A percentile compares a stretch with the other conserved stretches of the same genome.
These are phyloP conservation scores for Tulasnella sp. DNA, from an alignment of 768 basidiomycete genomes.

Conservation along the genomic window DNA sequence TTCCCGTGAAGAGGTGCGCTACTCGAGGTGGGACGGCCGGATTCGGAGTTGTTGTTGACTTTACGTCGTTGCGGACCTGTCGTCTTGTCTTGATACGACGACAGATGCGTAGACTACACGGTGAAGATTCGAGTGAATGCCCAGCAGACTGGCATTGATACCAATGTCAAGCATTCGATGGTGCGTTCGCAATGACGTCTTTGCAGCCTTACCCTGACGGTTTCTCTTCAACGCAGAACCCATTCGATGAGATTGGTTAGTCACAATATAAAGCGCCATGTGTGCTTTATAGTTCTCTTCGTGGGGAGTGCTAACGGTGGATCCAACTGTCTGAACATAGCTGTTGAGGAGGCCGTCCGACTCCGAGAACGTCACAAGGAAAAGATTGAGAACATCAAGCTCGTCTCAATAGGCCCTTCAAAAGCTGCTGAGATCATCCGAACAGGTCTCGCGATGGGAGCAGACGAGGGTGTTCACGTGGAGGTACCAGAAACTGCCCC, in stretches of 20 bases:
- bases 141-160: constrained; percentile 90
- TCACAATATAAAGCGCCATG: background rate
- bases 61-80: background rate
- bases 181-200: constrained; percentile 38
- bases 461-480: constrained; percentile 87
- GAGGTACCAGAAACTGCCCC: constrained; percentile 67
- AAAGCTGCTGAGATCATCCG: constrained; percentile 86
- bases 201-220: background rate
- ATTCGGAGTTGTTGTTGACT: background rate
- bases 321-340: constrained; percentile 35
- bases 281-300: background rate
- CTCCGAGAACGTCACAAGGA: constrained; percentile 79
- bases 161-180: constrained; percentile 98
- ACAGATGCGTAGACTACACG: constrained; percentile 91
- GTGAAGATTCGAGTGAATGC: constrained; percentile 98
- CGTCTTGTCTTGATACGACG: background rate
- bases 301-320: background rate
- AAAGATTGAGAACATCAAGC: constrained; percentile 75
- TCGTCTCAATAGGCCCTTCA: constrained; percentile 87
- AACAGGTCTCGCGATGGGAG: constrained; percentile 96
- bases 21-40: background rate
- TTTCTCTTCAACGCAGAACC: constrained; percentile 53
- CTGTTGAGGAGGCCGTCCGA: constrained; percentile 94
- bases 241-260: constrained; percentile 96
- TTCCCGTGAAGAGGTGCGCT: constrained; percentile 82